A percentile compares a stretch with the other conserved stretches of the same genome.
These are phyloP conservation scores for Conticribra guillardii DNA, from an alignment of 108 stramenopile species.

Conservation along the genomic window DNA sequence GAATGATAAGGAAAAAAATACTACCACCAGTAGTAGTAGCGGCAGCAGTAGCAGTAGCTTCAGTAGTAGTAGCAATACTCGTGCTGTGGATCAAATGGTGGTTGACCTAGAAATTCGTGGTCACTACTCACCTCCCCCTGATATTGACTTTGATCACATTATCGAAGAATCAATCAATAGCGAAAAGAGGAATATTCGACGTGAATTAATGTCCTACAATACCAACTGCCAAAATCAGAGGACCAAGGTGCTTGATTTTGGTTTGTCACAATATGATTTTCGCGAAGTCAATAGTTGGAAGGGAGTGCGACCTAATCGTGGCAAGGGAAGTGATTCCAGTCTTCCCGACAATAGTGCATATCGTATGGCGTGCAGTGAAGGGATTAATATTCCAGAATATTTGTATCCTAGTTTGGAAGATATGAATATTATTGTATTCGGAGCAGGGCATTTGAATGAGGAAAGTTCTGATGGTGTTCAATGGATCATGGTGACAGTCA, in stretches of 20 bases:
- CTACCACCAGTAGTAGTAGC: background rate
- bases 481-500: background rate
- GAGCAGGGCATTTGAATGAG: background rate
- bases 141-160: conserved; percentile 33
- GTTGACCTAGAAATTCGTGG: conserved; percentile 25
- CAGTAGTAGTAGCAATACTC: background rate
- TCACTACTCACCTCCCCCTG: conserved; percentile 10
- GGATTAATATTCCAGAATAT: conserved; percentile 12
- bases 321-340: background rate
- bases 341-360: background rate
- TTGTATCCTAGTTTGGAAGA: conserved; percentile 9
- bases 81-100: conserved; percentile 5
- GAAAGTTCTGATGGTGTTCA: background rate
- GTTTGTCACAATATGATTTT: conserved; percentile 18
- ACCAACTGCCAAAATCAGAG: conserved; percentile 19
- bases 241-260: conserved; percentile 1
- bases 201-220: conserved; percentile 14
- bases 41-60: background rate
- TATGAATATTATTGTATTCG: background rate
- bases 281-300: conserved; percentile 17
- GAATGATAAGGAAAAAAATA: background rate
- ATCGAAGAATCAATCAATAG: conserved; percentile 26
- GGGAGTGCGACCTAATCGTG: background rate
- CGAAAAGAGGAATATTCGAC: conserved; percentile 2
- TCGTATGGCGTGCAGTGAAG: conserved; percentile 13